Percentiles rank a stretch among this genome's conserved stretches.
Conservation (phyloP, 352 stramenopile genomes). For the Nothophytophthora sp. region DNA sequence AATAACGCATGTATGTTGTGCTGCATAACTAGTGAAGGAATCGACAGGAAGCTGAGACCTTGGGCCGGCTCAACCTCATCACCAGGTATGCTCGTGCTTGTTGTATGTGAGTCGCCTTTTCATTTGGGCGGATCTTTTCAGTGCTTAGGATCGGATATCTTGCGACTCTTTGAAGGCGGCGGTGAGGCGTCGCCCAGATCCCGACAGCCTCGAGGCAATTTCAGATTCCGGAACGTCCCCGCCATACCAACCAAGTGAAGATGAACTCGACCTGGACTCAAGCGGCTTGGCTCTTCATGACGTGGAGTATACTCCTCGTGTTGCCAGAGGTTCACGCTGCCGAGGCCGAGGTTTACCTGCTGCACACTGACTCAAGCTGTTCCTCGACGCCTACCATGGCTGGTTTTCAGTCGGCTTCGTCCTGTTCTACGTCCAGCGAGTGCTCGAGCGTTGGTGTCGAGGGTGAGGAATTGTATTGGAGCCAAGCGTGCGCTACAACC, state of each 20-base stretch:
- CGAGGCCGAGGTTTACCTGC: constrained; percentile 25
- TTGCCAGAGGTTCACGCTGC: neutral
- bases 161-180: too few species aligned
- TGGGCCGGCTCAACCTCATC: neutral
- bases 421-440: constrained; percentile 22
- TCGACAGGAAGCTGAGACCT: neutral
- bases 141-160: too few species aligned
- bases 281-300: constrained; percentile 5
- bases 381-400: constrained; percentile 23
- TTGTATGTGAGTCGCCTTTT: too few species aligned
- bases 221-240: neutral
- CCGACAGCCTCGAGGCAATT: too few species aligned
- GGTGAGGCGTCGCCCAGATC: too few species aligned
- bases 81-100: too few species aligned
- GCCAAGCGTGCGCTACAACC: constrained; percentile 19
- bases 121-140: too few species aligned
- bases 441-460: constrained; percentile 20
- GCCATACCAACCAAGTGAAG: neutral
- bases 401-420: constrained; percentile 22
- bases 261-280: constrained; percentile 1
- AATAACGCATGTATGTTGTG: constrained; percentile 5
- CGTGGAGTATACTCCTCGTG: constrained; percentile 1
- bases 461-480: constrained; percentile 25
- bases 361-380: constrained; percentile 31
- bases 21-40: too few species aligned